Percentiles rank a stretch among this genome's conserved stretches.
Evolutionary conservation across 345 rosid species (phyloP).

Genomic region (Eucalyptus rudis): DNA sequence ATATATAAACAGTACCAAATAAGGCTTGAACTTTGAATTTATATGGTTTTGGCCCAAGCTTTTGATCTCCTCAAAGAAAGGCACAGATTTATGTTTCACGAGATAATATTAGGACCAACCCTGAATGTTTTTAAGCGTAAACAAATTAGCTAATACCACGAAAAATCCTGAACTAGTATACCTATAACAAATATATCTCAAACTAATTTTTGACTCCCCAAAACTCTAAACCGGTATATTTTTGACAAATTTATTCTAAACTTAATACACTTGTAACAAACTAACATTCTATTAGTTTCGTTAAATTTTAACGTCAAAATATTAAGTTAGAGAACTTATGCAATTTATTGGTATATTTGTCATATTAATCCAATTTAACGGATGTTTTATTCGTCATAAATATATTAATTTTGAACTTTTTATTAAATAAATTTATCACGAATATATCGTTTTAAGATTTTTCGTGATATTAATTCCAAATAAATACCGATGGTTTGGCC

Average conservation of each 20-base stretch:
- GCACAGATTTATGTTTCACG: not conserved
- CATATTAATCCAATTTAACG: no score
- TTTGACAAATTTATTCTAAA: no score
- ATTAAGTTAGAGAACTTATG: fast-evolving
- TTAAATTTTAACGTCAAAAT: no score
- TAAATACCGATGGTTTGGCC: not conserved
- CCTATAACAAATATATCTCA: no score
- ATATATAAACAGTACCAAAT: not conserved
- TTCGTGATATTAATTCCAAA: no score
- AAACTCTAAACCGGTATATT: fast-evolving
- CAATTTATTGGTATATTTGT: no score
- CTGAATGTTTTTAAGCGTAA: not conserved
- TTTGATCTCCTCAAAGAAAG: not conserved
- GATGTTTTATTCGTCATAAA: no score
- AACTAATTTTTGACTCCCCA: no score
- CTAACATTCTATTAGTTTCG: no score
- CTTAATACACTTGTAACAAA: no score
- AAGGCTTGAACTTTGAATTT: not conserved
- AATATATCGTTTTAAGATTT: fast-evolving
- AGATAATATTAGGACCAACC: not conserved
- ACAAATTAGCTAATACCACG: not conserved
- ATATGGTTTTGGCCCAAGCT: not conserved
- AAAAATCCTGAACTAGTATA: not conserved
- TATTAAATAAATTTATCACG: no score
- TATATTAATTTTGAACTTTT: no score